A percentile compares a stretch with the other conserved stretches of the same genome.
These are phyloP conservation scores for Coemansia sp. DNA, from an alignment of 192 early-diverging fungal genomes.

Conservation along the genomic window DNA sequence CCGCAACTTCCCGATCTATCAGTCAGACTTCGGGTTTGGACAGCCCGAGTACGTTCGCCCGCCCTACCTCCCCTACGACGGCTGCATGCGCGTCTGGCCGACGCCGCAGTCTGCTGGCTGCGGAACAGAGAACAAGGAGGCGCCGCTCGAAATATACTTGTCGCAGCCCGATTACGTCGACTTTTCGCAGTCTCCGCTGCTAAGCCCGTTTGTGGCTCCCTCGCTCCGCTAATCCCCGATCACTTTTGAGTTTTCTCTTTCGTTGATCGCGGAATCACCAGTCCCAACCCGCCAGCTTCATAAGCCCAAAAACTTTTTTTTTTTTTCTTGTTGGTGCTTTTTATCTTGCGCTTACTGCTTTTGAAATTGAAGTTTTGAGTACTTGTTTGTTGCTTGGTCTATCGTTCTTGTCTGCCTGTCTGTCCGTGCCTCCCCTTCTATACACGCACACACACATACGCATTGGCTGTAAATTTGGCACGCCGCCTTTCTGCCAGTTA, in stretches of 20 bases:
- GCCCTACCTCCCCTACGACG: slow-evolving; percentile 50
- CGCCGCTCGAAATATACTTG: slow-evolving; percentile 39
- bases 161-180: slow-evolving; percentile 46
- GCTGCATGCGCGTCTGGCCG: slow-evolving; percentile 55
- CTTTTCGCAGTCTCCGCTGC: slow-evolving; percentile 29
- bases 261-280: neutral
- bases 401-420: neutral
- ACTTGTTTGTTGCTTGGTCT: neutral
- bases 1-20: slow-evolving; percentile 49
- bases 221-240: neutral
- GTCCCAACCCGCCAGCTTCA: neutral
- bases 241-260: neutral
- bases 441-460: neutral
- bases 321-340: neutral
- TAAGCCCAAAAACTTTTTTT: neutral
- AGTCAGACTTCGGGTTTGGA: slow-evolving; percentile 51
- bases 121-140: slow-evolving; percentile 9
- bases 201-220: slow-evolving; percentile 11
- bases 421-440: neutral
- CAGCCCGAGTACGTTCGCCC: slow-evolving; percentile 45
- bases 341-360: neutral
- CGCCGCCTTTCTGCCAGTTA: neutral
- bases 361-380: neutral
- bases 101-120: slow-evolving; percentile 13
- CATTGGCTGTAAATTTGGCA: neutral